Conservation (phyloP, 2,329 filamentous ascomycete genomes). For the Apiospora pterosperma region DNA sequence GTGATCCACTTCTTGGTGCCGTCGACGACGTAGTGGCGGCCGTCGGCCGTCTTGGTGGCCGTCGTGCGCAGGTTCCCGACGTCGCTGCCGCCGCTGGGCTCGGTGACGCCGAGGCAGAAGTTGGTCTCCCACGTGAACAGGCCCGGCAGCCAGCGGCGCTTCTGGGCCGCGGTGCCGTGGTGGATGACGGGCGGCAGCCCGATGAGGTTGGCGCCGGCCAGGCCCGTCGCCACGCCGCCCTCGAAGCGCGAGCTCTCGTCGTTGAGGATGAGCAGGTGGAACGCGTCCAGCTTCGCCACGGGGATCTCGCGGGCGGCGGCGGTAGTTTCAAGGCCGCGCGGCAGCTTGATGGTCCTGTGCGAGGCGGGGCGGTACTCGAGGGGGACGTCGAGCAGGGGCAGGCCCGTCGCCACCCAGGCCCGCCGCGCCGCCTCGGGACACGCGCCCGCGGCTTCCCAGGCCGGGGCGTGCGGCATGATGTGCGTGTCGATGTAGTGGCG, state of each 20-base stretch:
- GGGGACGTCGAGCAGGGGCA: not conserved
- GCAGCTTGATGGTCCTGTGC: conserved; percentile 60
- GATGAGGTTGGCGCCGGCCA: conserved; percentile 93
- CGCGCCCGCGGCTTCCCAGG: not conserved
- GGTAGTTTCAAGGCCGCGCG: no score
- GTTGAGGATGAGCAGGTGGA: conserved; percentile 94
- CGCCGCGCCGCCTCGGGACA: not conserved
- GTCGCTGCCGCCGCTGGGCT: conserved; percentile 91
- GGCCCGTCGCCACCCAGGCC: not conserved
- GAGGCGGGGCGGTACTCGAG: not conserved
- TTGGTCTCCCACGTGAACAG: conserved; percentile 92
- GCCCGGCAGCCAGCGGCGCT: conserved; percentile 83
- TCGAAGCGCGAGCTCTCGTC: conserved; percentile 89
- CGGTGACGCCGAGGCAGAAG: conserved; percentile 95
- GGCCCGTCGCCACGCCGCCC: conserved; percentile 88
- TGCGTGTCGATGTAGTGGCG: not conserved
- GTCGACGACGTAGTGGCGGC: conserved; percentile 98
- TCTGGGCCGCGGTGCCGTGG: conserved; percentile 80
- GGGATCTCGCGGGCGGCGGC: conserved; percentile 60
- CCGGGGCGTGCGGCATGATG: not conserved
- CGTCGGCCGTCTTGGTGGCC: conserved; percentile 89
- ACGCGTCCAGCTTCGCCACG: conserved; percentile 92
- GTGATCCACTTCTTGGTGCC: conserved; percentile 99
- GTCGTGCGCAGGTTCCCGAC: conserved; percentile 95
- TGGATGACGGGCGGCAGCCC: conserved; percentile 89